Evolutionary conservation across 2,329 filamentous ascomycete species (phyloP).

Genomic region (Zymoseptoria tritici): DNA sequence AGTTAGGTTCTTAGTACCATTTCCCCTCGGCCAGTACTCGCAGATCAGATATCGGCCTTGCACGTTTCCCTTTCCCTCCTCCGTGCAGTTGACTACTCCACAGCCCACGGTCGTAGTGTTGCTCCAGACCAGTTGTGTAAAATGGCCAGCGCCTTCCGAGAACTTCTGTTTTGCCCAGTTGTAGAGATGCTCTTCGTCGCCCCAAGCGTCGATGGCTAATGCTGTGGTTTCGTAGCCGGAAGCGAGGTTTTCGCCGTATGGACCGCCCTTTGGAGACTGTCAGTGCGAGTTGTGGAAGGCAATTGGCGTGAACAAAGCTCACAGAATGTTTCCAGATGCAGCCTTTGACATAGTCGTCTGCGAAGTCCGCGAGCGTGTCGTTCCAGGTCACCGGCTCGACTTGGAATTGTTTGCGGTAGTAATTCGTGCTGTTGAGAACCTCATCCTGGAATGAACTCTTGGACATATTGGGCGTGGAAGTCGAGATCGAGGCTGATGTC

Average conservation of each 20-base stretch:
- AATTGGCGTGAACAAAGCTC: background rate
- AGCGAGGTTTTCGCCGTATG: slow-evolving; percentile 29
- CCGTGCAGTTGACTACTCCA: slow-evolving; percentile 20
- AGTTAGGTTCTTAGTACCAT: no score
- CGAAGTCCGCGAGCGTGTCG: slow-evolving; percentile 21
- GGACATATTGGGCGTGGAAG: slow-evolving; percentile 3
- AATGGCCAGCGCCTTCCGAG: slow-evolving; percentile 24
- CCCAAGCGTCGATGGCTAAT: slow-evolving; percentile 27
- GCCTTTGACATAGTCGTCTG: slow-evolving; percentile 21
- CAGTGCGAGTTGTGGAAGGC: background rate
- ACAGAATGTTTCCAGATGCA: slow-evolving; percentile 29
- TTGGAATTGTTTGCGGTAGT: slow-evolving; percentile 20
- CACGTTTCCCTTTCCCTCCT: slow-evolving; percentile 11
- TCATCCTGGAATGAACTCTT: slow-evolving; percentile 10
- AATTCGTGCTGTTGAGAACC: slow-evolving; percentile 29
- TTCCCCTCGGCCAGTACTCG: slow-evolving; percentile 34
- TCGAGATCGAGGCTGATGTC: background rate
- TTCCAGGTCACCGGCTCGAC: slow-evolving; percentile 24
- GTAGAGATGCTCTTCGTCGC: slow-evolving; percentile 24
- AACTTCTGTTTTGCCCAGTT: slow-evolving; percentile 23
- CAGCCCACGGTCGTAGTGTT: slow-evolving; percentile 27
- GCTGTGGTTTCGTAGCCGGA: slow-evolving; percentile 17
- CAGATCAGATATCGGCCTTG: slow-evolving; percentile 29
- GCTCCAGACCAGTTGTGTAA: slow-evolving; percentile 30
- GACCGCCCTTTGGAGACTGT: slow-evolving; percentile 18